phyloP scores from a whole-genome alignment of 768 basidiomycete species.

The Auricularia sp. region DNA sequence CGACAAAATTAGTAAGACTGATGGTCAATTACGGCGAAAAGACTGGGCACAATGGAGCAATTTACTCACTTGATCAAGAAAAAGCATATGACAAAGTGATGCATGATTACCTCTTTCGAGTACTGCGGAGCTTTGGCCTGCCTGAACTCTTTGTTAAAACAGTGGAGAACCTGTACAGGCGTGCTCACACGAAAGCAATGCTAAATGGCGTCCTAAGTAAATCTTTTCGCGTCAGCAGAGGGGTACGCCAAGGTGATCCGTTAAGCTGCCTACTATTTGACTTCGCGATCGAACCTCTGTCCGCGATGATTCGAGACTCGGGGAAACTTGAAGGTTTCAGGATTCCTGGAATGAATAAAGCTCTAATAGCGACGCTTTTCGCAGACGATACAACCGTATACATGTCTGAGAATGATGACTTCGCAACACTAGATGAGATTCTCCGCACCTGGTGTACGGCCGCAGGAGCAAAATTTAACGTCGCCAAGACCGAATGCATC shows the following conservation, averaged over 20 bases:
- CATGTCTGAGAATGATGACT: slow-evolving; percentile 17
- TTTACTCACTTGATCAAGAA: too few relatives aligned
- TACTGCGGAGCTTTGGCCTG: too few relatives aligned
- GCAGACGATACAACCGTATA: slow-evolving; percentile 24
- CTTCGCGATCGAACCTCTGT: slow-evolving; percentile 18
- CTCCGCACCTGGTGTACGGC: slow-evolving; percentile 31
- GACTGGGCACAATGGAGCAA: too few relatives aligned
- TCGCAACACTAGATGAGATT: slow-evolving; percentile 16
- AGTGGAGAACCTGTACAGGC: slow-evolving; percentile 21
- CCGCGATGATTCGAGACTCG: slow-evolving; percentile 21
- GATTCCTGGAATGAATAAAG: slow-evolving; percentile 10
- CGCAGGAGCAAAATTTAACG: slow-evolving; percentile 34
- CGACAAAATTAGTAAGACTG: slow-evolving; percentile 10
- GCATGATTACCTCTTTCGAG: too few relatives aligned
- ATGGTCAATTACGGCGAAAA: too few relatives aligned
- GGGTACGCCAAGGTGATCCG: slow-evolving; percentile 30
- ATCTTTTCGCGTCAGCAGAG: slow-evolving; percentile 16
- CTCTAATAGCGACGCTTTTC: slow-evolving; percentile 18
- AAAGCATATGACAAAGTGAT: too few relatives aligned
- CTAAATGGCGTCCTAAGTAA: slow-evolving; percentile 24
- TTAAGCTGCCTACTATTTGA: slow-evolving; percentile 28
- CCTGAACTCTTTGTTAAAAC: slow-evolving; percentile 14
- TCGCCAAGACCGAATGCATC: slow-evolving; percentile 29
- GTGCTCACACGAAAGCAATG: slow-evolving; percentile 21
- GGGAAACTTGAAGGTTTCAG: slow-evolving; percentile 12